These are phyloP conservation scores for Lactifluus piperatus DNA, from an alignment of 768 basidiomycete genomes.

Conservation along the genomic window DNA sequence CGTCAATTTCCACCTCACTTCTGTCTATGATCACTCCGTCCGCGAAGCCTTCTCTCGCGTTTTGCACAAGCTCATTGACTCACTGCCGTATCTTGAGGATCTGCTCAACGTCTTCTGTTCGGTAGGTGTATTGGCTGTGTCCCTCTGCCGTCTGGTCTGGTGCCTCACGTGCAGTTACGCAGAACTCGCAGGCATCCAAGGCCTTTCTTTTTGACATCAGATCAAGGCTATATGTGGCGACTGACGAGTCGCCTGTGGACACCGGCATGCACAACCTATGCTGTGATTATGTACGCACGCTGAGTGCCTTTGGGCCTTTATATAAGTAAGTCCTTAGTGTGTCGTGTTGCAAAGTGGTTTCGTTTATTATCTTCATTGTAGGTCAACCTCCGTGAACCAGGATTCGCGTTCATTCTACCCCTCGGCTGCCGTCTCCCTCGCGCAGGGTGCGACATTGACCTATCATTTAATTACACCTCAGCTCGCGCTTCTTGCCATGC, in stretches of 20 bases:
- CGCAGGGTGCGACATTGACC: slow-evolving; percentile 68
- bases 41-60: slow-evolving; percentile 90
- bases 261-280: slow-evolving; percentile 81
- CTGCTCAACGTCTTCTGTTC: slow-evolving; percentile 80
- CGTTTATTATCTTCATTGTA: slow-evolving; percentile 7
- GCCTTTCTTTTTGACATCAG: slow-evolving; percentile 86
- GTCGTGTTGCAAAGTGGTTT: neutral
- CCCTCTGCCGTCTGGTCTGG: no score
- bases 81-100: slow-evolving; percentile 79
- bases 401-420: slow-evolving; percentile 50
- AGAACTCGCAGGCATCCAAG: slow-evolving; percentile 92
- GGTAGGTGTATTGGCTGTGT: slow-evolving; percentile 31
- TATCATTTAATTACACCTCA: slow-evolving; percentile 74
- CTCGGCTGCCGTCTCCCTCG: slow-evolving; percentile 54
- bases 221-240: slow-evolving; percentile 85
- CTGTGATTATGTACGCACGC: slow-evolving; percentile 83
- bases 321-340: slow-evolving; percentile 53
- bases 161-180: neutral
- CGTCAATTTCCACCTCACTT: slow-evolving; percentile 85
- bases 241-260: slow-evolving; percentile 88
- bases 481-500: slow-evolving; percentile 59
- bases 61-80: slow-evolving; percentile 78
- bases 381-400: slow-evolving; percentile 19
- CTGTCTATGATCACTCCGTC: slow-evolving; percentile 86
- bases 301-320: slow-evolving; percentile 76